phyloP scores from a whole-genome alignment of 345 rosid genomes.

The Salix exigua region DNA sequence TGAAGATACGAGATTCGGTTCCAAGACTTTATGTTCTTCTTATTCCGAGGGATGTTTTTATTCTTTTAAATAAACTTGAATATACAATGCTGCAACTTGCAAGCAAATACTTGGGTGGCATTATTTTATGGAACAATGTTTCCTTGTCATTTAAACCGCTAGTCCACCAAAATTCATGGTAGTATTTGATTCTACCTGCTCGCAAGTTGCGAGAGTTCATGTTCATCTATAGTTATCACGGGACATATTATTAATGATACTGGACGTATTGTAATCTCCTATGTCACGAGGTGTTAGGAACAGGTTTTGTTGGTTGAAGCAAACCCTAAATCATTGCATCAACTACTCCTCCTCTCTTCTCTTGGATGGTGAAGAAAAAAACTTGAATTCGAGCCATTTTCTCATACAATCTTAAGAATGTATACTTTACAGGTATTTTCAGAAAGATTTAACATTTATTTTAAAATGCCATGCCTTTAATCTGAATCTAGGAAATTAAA shows the following conservation, averaged over 20 bases:
- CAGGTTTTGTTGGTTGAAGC: not conserved
- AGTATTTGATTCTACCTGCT: not conserved
- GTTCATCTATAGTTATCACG: not conserved
- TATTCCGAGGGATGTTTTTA: not conserved
- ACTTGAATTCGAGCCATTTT: not conserved
- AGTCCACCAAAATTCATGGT: not conserved
- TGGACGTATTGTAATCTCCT: not conserved
- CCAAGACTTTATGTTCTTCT: not conserved
- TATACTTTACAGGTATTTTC: too few species aligned
- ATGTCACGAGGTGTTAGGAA: not conserved
- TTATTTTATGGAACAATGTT: not conserved
- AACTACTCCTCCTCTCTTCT: not conserved
- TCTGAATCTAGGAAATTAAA: too few species aligned
- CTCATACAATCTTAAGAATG: too few species aligned
- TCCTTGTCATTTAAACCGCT: not conserved
- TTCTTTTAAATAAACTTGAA: not conserved
- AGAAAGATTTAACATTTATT: too few species aligned
- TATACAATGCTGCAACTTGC: not conserved
- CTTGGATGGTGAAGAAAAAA: not conserved
- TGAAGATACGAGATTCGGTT: slow-evolving; percentile 5
- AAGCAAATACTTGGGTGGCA: not conserved
- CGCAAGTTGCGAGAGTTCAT: not conserved
- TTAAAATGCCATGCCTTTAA: too few species aligned
- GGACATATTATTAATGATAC: not conserved
- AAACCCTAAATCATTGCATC: not conserved